Base-by-base conservation (phyloP, 1,139 yeast species). In the Debaryomycetaceae sp. region DNA sequence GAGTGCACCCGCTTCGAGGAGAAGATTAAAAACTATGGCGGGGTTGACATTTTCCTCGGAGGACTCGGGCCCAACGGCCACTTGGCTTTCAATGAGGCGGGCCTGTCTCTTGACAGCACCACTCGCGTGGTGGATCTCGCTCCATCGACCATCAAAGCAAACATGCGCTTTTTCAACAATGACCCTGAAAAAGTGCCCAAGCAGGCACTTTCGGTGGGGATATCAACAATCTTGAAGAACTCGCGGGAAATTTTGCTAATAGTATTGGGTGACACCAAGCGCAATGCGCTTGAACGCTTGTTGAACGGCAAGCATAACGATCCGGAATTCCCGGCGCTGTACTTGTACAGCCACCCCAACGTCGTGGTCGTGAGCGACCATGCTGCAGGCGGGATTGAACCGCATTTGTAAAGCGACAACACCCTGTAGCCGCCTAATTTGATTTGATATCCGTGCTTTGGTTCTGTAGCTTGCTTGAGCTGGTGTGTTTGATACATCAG, bases 51-150 rank as follows among this genome's bases (percentile, higher is more conserved):
- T 33, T 73, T 73, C 41, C 47, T 73, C 46, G 80, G 79, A 10
- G 80, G 80, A 2, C 56, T 73, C 43, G 80, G 80, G 3, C 73
- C 77, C 15, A 76, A 74, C 44, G 80, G 80, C 22, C 79, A 73
- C 45, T 58, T 73, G 45, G 80, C 80, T 2, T 73, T 73, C 45
- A 73, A 73, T 47, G 80, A 73, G 47, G 60, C 69, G 13, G 80
- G 80, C 8, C 68, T 76, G 5, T 28, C 60, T 3, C 55, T 73
- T 35, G 46, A 53, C 34, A 63, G 73, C 5, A 48, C 37, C 13
- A 73, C 80, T 2, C 55, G 80, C 38, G 53, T 54, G 37, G 74
- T 73, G 19, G 44, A 51, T 3, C 57, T 73, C 35, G 79, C 67
- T 8, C 55, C 60, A 29, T 60, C 70, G 20, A 73, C 80, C 13